phyloP scores from a whole-genome alignment of 2,329 filamentous ascomycete genomes.

The Monosporascus sp. region DNA sequence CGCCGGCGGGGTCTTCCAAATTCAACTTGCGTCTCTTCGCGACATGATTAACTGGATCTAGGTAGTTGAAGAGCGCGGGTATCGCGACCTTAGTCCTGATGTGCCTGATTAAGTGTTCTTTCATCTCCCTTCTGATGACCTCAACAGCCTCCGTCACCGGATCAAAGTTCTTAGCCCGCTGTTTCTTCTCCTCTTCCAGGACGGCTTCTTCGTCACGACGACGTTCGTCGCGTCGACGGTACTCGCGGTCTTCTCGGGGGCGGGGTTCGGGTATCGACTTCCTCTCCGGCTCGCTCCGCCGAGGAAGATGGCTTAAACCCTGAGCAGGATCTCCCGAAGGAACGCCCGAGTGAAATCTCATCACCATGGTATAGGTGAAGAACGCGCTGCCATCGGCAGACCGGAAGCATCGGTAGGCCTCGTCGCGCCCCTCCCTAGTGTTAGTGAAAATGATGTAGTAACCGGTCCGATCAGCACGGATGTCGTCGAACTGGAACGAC shows the following conservation, averaged over 20 bases:
- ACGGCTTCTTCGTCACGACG: constrained; percentile 74
- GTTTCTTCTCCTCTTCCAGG: constrained; percentile 82
- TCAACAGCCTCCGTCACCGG: constrained; percentile 82
- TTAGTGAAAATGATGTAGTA: constrained; percentile 92
- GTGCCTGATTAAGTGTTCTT: constrained; percentile 81
- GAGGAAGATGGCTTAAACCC: constrained; percentile 14
- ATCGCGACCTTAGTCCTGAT: constrained; percentile 83
- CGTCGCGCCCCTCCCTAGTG: constrained; percentile 67
- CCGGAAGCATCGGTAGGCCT: constrained; percentile 74
- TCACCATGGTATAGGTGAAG: constrained; percentile 87
- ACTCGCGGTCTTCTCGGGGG: constrained; percentile 61
- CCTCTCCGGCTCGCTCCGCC: constrained; percentile 20
- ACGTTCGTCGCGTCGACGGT: constrained; percentile 61
- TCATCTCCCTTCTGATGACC: constrained; percentile 72
- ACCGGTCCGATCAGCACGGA: constrained; percentile 77
- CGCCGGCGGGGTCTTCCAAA: constrained; percentile 25
- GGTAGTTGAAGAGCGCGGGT: constrained; percentile 71
- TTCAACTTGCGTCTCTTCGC: constrained; percentile 77
- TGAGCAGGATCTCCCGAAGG: constrained; percentile 25
- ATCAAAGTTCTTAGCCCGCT: constrained; percentile 81
- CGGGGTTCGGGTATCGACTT: constrained; percentile 38
- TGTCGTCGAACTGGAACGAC: constrained; percentile 72
- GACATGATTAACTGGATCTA: constrained; percentile 75
- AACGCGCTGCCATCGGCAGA: constrained; percentile 76
- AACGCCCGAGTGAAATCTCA: constrained; percentile 63